Base-by-base conservation (phyloP, 2,329 filamentous ascomycete genomes). In the Lecanosticta acicola region DNA sequence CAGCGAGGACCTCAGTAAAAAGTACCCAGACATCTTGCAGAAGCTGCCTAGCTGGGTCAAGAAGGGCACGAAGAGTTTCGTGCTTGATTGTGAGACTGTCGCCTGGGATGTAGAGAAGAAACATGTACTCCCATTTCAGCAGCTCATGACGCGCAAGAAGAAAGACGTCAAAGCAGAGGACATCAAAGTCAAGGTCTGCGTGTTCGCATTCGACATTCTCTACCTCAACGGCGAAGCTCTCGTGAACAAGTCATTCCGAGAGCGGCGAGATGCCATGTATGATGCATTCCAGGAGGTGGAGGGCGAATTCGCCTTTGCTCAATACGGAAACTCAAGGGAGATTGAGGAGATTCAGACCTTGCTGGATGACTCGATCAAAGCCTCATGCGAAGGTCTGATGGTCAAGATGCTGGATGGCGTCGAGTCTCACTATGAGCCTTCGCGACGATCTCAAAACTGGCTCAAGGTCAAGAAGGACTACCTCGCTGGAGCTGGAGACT, bases 401-500 rank as follows among this genome's bases (percentile, higher is more conserved):
- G 93, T 98, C 11, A 98, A 98, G 74, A 98, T 98, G 93, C 71
- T 98, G 48, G 91, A 97, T 65, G 93, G 91, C 0, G 74, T 79
- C 4, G 91, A 96, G 68, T 94, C 87, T 57, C 87, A 87, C 59
- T 98, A 98, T 64, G 91, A 97, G 69, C 93, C 93, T 16, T 94
- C 87, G 61, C 95, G 94, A 66, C 84, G 93, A 54, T 94, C 87
- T 68, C 86, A 93, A 49, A 98, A 98, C 64, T 98, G 93, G 93
- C 84, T 98, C 55, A 98, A 98, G 76, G 71, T 97, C 69, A 98
- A 98, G 69, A 98, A 98, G 64, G 93, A 98, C 64, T 98, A 98
- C 66, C 86, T 98, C 45, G 78, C 86, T 4, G 91, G 91, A 42
- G 83, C 96, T 2, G 93, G 93, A 41, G 93, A 98, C 69, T 96